phyloP scores from a whole-genome alignment of 2,329 filamentous ascomycete species.

The Ascosphaera acerosa region DNA sequence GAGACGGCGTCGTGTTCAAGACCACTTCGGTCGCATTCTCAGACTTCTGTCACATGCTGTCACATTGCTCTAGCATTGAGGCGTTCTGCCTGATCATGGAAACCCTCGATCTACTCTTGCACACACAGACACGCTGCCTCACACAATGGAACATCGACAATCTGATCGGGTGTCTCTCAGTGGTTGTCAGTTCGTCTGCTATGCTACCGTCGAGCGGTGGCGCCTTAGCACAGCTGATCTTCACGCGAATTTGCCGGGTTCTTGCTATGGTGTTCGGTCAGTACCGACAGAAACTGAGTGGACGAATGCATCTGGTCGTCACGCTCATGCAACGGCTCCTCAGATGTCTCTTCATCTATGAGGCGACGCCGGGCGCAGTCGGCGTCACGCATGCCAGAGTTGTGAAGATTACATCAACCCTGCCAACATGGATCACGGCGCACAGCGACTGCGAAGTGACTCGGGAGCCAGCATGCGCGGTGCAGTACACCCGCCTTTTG shows the following conservation, averaged over 20 bases:
- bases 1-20: conserved; percentile 13
- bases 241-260: conserved; percentile 28
- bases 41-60: conserved; percentile 11
- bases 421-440: conserved; percentile 7
- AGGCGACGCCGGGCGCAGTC: conserved; percentile 9
- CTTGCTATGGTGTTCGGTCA: conserved; percentile 28
- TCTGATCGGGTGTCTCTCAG: conserved; percentile 15
- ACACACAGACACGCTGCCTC: conserved; percentile 17
- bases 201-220: background rate
- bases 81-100: conserved; percentile 18
- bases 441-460: conserved; percentile 3
- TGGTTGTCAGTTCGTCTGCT: conserved; percentile 13
- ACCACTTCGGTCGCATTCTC: conserved; percentile 16
- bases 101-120: conserved; percentile 16
- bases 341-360: conserved; percentile 28
- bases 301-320: conserved; percentile 33
- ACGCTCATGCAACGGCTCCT: conserved; percentile 29
- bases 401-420: conserved; percentile 3
- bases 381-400: conserved; percentile 1
- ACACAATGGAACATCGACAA: conserved; percentile 22
- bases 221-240: conserved; percentile 19
- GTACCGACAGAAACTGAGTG: conserved; percentile 31
- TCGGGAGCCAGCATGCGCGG: conserved; percentile 20
- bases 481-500: conserved; percentile 28
- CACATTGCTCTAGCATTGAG: conserved; percentile 12